These are phyloP conservation scores for Sporothrix globosa DNA, from an alignment of 2,329 filamentous ascomycete genomes.

Conservation along the genomic window DNA sequence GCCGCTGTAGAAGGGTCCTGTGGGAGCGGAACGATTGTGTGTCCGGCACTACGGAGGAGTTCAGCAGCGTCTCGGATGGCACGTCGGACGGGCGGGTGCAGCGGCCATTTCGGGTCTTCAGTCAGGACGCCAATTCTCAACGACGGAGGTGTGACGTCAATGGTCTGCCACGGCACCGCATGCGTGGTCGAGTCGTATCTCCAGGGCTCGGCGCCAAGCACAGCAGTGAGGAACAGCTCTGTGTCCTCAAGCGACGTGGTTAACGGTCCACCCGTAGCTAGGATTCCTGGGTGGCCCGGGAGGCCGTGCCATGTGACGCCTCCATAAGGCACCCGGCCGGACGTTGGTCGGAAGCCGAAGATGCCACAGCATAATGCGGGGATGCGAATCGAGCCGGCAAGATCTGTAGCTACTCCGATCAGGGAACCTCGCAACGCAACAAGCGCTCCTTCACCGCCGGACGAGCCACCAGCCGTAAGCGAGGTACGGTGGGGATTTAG, in stretches of 20 bases:
- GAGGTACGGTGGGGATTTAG: slow-evolving; percentile 44
- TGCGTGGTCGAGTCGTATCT: neutral
- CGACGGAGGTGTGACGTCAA: neutral
- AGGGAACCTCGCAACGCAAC: slow-evolving; percentile 42
- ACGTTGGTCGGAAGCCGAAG: slow-evolving; percentile 40
- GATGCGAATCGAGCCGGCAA: slow-evolving; percentile 38
- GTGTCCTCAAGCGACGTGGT: slow-evolving; percentile 55
- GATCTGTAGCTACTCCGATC: slow-evolving; percentile 46
- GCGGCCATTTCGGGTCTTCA: slow-evolving; percentile 2
- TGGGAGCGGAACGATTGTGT: slow-evolving; percentile 8
- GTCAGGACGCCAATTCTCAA: slow-evolving; percentile 23
- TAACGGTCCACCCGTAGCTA: slow-evolving; percentile 26
- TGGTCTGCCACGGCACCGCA: slow-evolving; percentile 1
- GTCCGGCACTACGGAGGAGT: slow-evolving; percentile 11
- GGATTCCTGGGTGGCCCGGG: neutral
- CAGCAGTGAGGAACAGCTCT: slow-evolving; percentile 53
- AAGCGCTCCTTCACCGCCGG: slow-evolving; percentile 46
- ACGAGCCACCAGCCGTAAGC: slow-evolving; percentile 44
- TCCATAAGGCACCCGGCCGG: slow-evolving; percentile 8
- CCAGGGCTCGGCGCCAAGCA: slow-evolving; percentile 54
- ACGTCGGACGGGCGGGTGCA: slow-evolving; percentile 20
- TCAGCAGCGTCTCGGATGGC: slow-evolving; percentile 5
- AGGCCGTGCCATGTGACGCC: neutral
- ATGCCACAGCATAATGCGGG: slow-evolving; percentile 43
- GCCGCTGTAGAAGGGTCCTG: slow-evolving; percentile 8